Percentiles rank a stretch among this genome's conserved stretches.
These are phyloP conservation scores for Deuterostichococcus epilithicus DNA, from an alignment of 139 green algal genomes.

Conservation along the genomic window DNA sequence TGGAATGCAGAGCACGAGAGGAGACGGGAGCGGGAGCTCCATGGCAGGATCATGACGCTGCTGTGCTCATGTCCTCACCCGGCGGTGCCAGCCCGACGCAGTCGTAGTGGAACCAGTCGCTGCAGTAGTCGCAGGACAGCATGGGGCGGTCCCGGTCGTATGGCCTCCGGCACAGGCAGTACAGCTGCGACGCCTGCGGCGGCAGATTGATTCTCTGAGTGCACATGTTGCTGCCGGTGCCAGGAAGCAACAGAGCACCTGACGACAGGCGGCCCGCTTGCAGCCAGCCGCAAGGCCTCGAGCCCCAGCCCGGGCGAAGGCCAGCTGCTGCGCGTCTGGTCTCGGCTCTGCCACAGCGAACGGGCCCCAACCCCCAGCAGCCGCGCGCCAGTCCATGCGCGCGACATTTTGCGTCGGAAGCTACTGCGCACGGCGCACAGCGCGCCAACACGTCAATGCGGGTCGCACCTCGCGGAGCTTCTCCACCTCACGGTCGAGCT, in stretches of 20 bases:
- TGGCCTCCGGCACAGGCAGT: constrained; percentile 64
- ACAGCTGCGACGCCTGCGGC: constrained; percentile 38
- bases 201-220: neutral
- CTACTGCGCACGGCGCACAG: neutral
- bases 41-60: no score
- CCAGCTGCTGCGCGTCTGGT: no score
- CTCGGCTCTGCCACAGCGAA: no score
- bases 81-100: constrained; percentile 56
- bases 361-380: no score
- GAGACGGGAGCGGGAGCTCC: no score
- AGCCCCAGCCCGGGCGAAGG: no score
- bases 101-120: constrained; percentile 66
- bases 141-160: constrained; percentile 59
- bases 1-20: no score
- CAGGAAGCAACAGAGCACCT: neutral
- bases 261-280: no score
- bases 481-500: constrained; percentile 21
- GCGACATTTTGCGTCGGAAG: no score
- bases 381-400: no score
- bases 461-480: constrained; percentile 22
- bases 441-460: constrained; percentile 1
- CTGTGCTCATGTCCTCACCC: no score
- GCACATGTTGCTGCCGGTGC: neutral
- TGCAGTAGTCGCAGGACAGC: constrained; percentile 66
- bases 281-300: no score